Evolutionary conservation across 495 filamentous ascomycete species (phyloP), one percentile per base, ranked within the genome.

Genomic region (Acidiella bohemica): DNA sequence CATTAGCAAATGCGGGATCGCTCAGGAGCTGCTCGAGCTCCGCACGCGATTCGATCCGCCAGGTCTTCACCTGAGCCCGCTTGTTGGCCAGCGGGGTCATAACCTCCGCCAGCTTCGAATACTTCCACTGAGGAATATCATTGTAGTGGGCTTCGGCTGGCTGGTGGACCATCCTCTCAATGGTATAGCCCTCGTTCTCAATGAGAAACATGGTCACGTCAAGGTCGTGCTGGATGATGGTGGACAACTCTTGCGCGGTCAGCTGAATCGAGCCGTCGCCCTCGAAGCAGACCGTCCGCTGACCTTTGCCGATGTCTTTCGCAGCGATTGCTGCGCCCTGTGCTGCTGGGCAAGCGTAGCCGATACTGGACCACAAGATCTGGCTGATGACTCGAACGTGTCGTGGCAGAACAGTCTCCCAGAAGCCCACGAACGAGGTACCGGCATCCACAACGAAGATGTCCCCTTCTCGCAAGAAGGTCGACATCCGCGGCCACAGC

Each of bases 391-490:
- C 80, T 3, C 71, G 81, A 1, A 88, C 82, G 19, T 71, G 65
- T 18, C 69, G 56, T 0, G 84, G 84, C 66, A 92, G 90, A 17
- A 75, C 75, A 22, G 81, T 86, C 39, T 93, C 84, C 73, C 79
- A 84, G 46, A 92, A 81, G 30, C 87, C 86, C 60, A 93, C 92
- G 61, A 84, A 87, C 21, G 84, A 68, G 3, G 86, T 93, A 33
- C 87, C 86, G 12, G 86, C 93, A 57, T 93, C 87, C 0, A 84
- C 88, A 32, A 93, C 73, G 28, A 94, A 67, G 36, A 93, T 72
- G 50, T 95, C 87, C 14, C 75, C 66, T 33, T 76, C 66, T 44
- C 74, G 67, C 17, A 93, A 59, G 72, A 81, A 93, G 46, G 81
- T 70, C 8, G 84, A 81, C 36, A 93, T 60, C 33, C 67, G 71